Evolutionary conservation across 2,329 filamentous ascomycete species (phyloP), one percentile per base, ranked within the genome.

Genomic region (Diaporthe longicolla): DNA sequence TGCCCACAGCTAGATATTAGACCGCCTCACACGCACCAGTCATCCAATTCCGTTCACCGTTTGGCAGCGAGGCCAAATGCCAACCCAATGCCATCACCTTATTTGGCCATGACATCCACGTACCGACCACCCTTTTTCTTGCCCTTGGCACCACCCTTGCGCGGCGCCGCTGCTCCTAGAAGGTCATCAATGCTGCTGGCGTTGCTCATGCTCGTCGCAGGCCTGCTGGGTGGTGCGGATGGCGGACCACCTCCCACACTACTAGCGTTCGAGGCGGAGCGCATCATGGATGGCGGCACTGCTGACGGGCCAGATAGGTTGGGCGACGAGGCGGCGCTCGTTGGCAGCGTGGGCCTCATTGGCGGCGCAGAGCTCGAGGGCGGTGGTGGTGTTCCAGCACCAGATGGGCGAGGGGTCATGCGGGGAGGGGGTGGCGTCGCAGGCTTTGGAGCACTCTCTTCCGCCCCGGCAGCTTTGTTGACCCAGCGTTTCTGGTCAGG

Each of bases 401-500:
- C 70, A 61, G 87, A 82, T 73, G 91, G 92, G 10, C 88, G 86
- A 70, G 89, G 85, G 4, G 85, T 84, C 8, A 86, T 89, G 78
- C 89, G 91, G 0, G 95, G 95, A 6, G 95, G 95, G 1, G 97
- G 95, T 1, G 96, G 94, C 0, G 95, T 92, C 1, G 92, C 91
- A 61, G 89, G 86, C 76, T 91, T 89, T 4, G 89, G 85, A 35
- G 88, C 85, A 11, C 85, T 85, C 57, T 89, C 89, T 71, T 93
- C 92, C 10, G 90, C 89, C 17, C 92, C 92, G 15, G 91, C 91
- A 82, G 98, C 98, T 87, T 98, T 98, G 86, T 99, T 98, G 82
- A 99, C 89, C 97, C 97, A 99, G 82, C 97, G 95, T 86, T 97
- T 97, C 70, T 98, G 89, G n/a, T 98, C 94, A 3, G 95, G 93